Evolutionary conservation across 805 yeast genomes (phyloP).

Genomic region (Saccharomycopsis microspora): DNA sequence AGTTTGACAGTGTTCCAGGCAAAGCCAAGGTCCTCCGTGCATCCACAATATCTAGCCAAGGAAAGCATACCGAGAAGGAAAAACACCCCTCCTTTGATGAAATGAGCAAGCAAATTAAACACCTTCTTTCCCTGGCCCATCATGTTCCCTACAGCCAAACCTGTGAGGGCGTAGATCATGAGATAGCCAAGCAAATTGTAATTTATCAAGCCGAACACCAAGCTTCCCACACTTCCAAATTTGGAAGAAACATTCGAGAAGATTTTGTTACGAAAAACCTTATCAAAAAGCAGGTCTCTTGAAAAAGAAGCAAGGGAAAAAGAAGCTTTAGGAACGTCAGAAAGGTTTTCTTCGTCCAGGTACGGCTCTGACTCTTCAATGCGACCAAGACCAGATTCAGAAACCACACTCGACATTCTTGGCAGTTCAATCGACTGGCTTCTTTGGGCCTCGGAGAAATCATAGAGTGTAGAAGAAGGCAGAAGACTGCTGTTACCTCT

Average conservation of each 20-base stretch:
- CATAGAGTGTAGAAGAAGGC: conserved; percentile 18
- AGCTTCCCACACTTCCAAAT: conserved; percentile 19
- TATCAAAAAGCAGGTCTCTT: conserved; percentile 26
- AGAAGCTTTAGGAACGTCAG: not conserved
- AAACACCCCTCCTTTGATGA: conserved; percentile 92
- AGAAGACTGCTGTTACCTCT: conserved; percentile 9
- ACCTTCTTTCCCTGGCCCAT: conserved; percentile 59
- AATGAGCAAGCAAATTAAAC: conserved; percentile 84
- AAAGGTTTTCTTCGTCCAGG: conserved; percentile 8
- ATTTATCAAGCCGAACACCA: conserved; percentile 41
- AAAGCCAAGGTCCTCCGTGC: conserved; percentile 65
- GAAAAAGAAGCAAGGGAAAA: conserved; percentile 14
- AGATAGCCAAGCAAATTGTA: conserved; percentile 55
- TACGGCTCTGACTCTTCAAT: conserved; percentile 14
- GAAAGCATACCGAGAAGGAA: conserved; percentile 63
- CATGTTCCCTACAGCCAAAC: conserved; percentile 53
- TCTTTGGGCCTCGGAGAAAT: conserved; percentile 5
- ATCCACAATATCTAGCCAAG: conserved; percentile 83
- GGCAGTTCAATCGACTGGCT: not conserved
- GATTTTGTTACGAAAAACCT: conserved; percentile 24
- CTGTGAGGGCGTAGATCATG: conserved; percentile 41
- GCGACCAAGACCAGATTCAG: conserved; percentile 11
- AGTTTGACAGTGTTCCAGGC: conserved; percentile 60
- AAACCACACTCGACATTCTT: conserved; percentile 9
- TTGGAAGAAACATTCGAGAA: conserved; percentile 17